Conservation (phyloP, 2,329 filamentous ascomycete species). For the Biscogniauxia marginata region DNA sequence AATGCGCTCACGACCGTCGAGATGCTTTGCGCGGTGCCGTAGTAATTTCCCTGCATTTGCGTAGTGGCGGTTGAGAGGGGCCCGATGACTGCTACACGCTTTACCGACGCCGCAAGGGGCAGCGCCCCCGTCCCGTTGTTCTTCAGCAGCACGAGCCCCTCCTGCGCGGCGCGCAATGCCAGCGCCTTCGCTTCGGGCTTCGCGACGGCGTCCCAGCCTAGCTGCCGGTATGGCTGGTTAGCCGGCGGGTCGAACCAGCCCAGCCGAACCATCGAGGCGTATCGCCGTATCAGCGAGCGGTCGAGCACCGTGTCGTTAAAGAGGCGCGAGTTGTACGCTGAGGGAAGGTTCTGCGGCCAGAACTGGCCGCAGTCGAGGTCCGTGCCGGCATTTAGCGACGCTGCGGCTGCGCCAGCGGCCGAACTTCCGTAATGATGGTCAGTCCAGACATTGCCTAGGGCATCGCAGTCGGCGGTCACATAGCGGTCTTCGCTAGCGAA, state of each 20-base stretch:
- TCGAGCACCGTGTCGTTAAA: constrained; percentile 48
- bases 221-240: constrained; percentile 46
- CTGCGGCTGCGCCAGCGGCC: constrained; percentile 33
- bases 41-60: constrained; percentile 57
- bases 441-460: constrained; percentile 56
- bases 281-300: constrained; percentile 49
- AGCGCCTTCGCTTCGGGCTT: constrained; percentile 52
- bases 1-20: constrained; percentile 26
- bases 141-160: constrained; percentile 51
- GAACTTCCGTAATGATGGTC: constrained; percentile 38
- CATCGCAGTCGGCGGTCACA: constrained; percentile 65
- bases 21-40: constrained; percentile 27
- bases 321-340: constrained; percentile 32
- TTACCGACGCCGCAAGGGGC: constrained; percentile 45
- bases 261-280: constrained; percentile 51
- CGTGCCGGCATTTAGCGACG: constrained; percentile 37
- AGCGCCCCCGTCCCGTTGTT: constrained; percentile 52
- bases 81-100: constrained; percentile 54
- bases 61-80: constrained; percentile 57
- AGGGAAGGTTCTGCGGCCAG: constrained; percentile 28
- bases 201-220: constrained; percentile 56
- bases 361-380: constrained; percentile 35
- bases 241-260: constrained; percentile 56
- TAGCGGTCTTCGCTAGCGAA: constrained; percentile 61
- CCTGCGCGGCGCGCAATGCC: constrained; percentile 52